Evolutionary conservation across 345 rosid genomes (phyloP), one percentile per base, ranked within the genome.

Genomic region (Geranium rotundifolium): DNA sequence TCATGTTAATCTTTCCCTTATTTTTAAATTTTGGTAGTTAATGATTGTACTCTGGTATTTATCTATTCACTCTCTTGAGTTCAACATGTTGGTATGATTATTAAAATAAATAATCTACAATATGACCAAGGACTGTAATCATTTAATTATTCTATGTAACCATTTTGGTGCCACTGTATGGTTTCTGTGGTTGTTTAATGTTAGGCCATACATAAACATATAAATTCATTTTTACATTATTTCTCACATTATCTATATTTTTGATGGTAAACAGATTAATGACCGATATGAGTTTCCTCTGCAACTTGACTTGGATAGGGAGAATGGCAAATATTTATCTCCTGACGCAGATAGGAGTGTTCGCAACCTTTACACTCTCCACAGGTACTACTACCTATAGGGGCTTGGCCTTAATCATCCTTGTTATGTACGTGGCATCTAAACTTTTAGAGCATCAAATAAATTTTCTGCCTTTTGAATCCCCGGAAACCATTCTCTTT

Each of bases 231-330:
- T 31, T 14, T 29, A 50, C n/a, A 12, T 20, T 63, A 1, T 54
- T 58, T 61, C 34, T 6, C 16, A 1, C 34, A 58, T 54, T 56
- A 30, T 17, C 19, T 12, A 31, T 69, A 19, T 27, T 57, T 68
- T 7, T 46, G 37, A 52, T 0, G 39, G 18, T 59, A 70, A 52
- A 63, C 69, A 92, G 98, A 92, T 92, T 72, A 92, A 92, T 73
- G 98, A 92, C 67, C 95, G 95, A 17, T 92, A 92, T 69, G 98
- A 92, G 68, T 92, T 92, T 61, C 98, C 98, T 57, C 80, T 87
- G 63, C 87, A 89, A 85, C 97, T 92, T 79, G 98, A 92, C 72
- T 93, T 92, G 72, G 98, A 92, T 67, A 79, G 87, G 55, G 97
- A 81, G 56, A 61, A 79, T 76, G 87, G 91, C 39, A 92, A 89